Evolutionary conservation across 176 grass and related monocot species (phyloP), one percentile per base, ranked within the genome.

Genomic region (Avena atlantica): DNA sequence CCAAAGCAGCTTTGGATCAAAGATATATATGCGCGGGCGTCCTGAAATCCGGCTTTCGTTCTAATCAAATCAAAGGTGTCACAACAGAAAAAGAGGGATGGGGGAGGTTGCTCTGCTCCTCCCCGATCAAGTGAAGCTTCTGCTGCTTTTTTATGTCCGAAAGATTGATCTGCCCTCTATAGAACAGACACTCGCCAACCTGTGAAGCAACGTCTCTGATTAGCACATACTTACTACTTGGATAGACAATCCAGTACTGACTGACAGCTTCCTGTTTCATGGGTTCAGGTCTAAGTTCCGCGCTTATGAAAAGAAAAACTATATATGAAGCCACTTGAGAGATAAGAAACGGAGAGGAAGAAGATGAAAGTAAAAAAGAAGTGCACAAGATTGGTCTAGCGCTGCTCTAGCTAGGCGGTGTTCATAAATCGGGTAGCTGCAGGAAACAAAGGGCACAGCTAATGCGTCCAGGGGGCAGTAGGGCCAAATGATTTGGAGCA

Each of bases 21-120:
- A 73, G 76, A 82, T 64, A 6, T 42, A 42, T 42, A 42, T 42
- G n/a, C 37, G 29, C 19, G 21, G 59, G 21, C 68, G 50, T 91
- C 81, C 76, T 76, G 70, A 70, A 91, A 91, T 80, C 59, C 65
- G 67, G 83, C 83, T 92, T 92, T 92, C 86, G 83, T 13, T 27
- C 84, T 86, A 86, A 89, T 92, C 66, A 84, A 79, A 89, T 79
- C 64, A 51, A 78, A 83, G 78, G 9, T 79, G 83, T 56, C 67
- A 56, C 73, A 61, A 50, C 72, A 9, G 19, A 31, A 79, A 83
- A 79, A 64, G 66, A 12, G 21, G 47, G 7, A 34, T 85, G 86
- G 78, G 47, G 78, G 11, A 53, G 2, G 42, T 27, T 65, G 44
- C 55, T 84, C 24, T 34, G 31, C 40, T 40, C 37, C 37, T 42